Base-by-base conservation (phyloP, 2,329 filamentous ascomycete genomes). In the Zymoseptoria brevis region DNA sequence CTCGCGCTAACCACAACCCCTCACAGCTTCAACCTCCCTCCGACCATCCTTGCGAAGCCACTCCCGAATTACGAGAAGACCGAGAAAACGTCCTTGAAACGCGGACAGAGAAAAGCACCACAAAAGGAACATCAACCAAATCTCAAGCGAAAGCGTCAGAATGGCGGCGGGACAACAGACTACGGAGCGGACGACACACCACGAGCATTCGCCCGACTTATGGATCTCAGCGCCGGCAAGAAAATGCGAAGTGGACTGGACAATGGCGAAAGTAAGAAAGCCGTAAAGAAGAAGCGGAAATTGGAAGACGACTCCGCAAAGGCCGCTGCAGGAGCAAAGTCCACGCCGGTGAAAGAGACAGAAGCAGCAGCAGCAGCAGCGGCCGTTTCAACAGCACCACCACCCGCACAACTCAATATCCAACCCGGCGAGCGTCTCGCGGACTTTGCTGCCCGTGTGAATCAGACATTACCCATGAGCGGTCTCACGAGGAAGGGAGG, bases 121-220 rank as follows among this genome's bases (percentile, higher is more conserved):
- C 55, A 65, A 57, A 30, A 66, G 58, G 50, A 24, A 54, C 57
- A 50, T 26, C 60, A 60, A 30, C 59, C 63, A 19, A 58, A 19
- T 8, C 57, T 60, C 49, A 66, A 69, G 64, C 60, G 65, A 53
- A 74, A 75, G 64, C 67, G 69, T 61, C 75, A 73, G 62, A 71
- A 61, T 61, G 74, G 69, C 57, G 69, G 62, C 53, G 57, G 74
- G 72, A 61, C 57, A 9, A 66, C 66, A 21, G 71, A 77, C 76
- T 75, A 86, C 80, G 75, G 78, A 41, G 74, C 82, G 48, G 86
- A 96, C 72, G 94, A 97, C 75, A 92, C 89, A 1, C 94, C 94
- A 0, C 88, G 90, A 66, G 90, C 88, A 1, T 99, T 99, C 74
- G 84, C 84, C 62, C 86, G 91, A 11, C 77, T 97, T 62, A 94